These are phyloP conservation scores for Tuber magnatum DNA, from an alignment of 495 filamentous ascomycete genomes.

Conservation along the genomic window DNA sequence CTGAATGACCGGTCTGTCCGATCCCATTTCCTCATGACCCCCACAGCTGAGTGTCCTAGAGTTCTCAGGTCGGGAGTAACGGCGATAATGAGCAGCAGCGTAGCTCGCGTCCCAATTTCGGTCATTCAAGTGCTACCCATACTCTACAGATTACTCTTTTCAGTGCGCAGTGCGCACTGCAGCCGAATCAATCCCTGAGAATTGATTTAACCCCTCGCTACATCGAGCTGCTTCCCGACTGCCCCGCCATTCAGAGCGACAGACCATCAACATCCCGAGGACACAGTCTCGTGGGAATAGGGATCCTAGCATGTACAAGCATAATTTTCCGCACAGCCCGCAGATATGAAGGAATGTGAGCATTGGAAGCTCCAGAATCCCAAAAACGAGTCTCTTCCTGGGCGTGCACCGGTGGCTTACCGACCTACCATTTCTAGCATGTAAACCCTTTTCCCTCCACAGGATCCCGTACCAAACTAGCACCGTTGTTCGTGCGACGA, in stretches of 20 bases:
- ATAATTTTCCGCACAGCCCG: not conserved
- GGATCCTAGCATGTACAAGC: not conserved
- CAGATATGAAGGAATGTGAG: not conserved
- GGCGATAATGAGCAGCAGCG: not conserved
- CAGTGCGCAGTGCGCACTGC: not conserved
- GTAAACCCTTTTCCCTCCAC: not conserved
- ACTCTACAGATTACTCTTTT: not conserved
- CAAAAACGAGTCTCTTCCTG: not conserved
- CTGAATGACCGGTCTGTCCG: not conserved
- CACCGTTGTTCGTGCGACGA: not conserved
- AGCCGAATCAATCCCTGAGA: not conserved
- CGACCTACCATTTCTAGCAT: not conserved
- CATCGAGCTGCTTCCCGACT: not conserved
- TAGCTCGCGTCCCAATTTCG: not conserved
- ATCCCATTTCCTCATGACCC: not conserved
- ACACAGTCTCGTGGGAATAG: not conserved
- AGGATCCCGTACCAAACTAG: not conserved
- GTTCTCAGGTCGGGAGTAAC: not conserved
- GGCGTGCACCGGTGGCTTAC: not conserved
- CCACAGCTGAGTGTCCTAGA: not conserved
- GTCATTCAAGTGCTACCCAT: not conserved
- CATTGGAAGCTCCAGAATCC: not conserved
- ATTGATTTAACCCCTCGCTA: not conserved
- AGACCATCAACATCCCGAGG: not conserved
- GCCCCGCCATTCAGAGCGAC: not conserved